A percentile compares a stretch with the other conserved stretches of the same genome.
Conservation (phyloP, 1,139 yeast genomes). For the Zygoascus sp. region DNA sequence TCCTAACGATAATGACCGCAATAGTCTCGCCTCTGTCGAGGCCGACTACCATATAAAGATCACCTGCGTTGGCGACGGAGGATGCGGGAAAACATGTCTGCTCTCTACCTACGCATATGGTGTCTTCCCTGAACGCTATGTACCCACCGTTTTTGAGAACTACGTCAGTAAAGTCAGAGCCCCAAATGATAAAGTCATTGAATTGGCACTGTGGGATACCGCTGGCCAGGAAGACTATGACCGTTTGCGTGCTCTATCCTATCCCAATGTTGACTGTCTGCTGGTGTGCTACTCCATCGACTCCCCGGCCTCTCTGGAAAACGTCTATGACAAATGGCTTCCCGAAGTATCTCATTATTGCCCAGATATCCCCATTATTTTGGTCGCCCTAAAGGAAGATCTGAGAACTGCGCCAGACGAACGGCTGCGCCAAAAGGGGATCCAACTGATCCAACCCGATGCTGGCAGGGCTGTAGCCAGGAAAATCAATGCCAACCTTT, state of each 20-base stretch:
- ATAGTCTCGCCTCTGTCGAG: not conserved
- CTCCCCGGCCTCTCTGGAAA: conserved; percentile 96
- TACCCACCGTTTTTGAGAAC: conserved; percentile 89
- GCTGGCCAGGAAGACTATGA: conserved; percentile 99
- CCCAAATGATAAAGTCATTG: conserved; percentile 55
- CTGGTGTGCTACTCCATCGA: conserved; percentile 91
- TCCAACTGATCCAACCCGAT: conserved; percentile 77
- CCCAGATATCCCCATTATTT: conserved; percentile 93
- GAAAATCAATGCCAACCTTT: conserved; percentile 90
- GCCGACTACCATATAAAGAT: conserved; percentile 40
- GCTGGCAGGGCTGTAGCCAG: conserved; percentile 90
- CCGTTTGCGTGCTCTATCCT: conserved; percentile 90
- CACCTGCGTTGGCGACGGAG: conserved; percentile 86
- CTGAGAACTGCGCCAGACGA: conserved; percentile 89
- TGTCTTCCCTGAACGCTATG: conserved; percentile 66
- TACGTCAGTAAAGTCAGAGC: conserved; percentile 62
- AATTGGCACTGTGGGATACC: conserved; percentile 84
- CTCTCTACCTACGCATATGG: conserved; percentile 79
- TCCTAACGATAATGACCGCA: not conserved
- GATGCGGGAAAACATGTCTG: conserved; percentile 89
- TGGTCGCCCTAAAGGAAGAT: conserved; percentile 95
- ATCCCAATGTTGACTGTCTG: conserved; percentile 95
- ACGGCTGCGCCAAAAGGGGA: conserved; percentile 80
- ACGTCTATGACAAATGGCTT: conserved; percentile 96
- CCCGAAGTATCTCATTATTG: conserved; percentile 98